phyloP scores from a whole-genome alignment of 169 alveolate species.

The Plasmodium coatneyi region DNA sequence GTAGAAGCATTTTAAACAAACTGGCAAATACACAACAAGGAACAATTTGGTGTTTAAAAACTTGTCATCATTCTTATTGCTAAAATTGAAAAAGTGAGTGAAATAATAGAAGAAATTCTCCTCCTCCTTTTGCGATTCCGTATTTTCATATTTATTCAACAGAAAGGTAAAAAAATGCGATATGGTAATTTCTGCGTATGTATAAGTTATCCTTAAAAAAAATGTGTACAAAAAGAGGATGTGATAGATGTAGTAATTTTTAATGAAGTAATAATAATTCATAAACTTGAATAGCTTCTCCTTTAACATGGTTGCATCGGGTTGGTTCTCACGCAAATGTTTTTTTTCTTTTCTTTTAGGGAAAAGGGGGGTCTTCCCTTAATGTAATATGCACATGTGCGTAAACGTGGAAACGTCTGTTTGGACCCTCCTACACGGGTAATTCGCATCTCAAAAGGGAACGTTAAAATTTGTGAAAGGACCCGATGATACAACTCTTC shows the following conservation, averaged over 20 bases:
- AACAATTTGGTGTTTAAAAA: slow-evolving; percentile 65
- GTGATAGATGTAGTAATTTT: slow-evolving; percentile 56
- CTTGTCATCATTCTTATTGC: slow-evolving; percentile 42
- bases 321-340: background rate
- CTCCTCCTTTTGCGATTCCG: slow-evolving; percentile 33
- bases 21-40: slow-evolving; percentile 66
- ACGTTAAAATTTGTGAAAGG: background rate
- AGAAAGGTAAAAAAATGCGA: slow-evolving; percentile 69
- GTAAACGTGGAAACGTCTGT: background rate
- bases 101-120: slow-evolving; percentile 68
- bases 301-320: slow-evolving; percentile 34
- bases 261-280: slow-evolving; percentile 38
- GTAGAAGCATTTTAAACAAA: slow-evolving; percentile 72
- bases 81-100: slow-evolving; percentile 63
- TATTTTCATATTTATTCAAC: slow-evolving; percentile 60
- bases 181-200: slow-evolving; percentile 74
- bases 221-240: slow-evolving; percentile 61
- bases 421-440: background rate
- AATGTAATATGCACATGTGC: background rate
- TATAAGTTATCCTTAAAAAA: slow-evolving; percentile 74
- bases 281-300: slow-evolving; percentile 53
- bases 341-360: background rate
- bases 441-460: background rate
- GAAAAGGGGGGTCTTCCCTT: background rate
- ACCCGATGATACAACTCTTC: background rate